A percentile compares a stretch with the other conserved stretches of the same genome.
These are phyloP conservation scores for Postia placenta DNA, from an alignment of 768 basidiomycete species.

Conservation along the genomic window DNA sequence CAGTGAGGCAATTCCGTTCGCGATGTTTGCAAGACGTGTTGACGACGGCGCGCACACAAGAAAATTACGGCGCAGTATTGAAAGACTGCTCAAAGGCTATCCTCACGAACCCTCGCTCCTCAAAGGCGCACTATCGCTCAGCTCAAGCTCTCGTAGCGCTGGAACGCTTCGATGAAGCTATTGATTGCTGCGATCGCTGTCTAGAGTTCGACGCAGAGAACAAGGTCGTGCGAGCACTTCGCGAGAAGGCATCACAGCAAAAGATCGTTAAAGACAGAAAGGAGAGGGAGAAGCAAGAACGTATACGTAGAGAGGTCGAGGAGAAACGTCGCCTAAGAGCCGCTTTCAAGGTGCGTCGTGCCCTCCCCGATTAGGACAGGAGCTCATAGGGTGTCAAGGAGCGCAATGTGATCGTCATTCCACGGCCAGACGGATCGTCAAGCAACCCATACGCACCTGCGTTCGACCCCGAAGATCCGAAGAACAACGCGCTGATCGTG, in stretches of 20 bases:
- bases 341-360: constrained; percentile 57
- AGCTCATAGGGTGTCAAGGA: constrained; percentile 37
- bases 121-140: constrained; percentile 88
- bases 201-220: constrained; percentile 54
- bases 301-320: constrained; percentile 43
- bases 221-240: constrained; percentile 42
- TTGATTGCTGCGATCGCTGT: constrained; percentile 76
- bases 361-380: not conserved
- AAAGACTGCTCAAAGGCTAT: constrained; percentile 79
- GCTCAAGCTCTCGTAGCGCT: constrained; percentile 70
- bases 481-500: constrained; percentile 57
- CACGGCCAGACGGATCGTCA: constrained; percentile 42
- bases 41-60: constrained; percentile 30
- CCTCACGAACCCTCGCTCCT: constrained; percentile 49
- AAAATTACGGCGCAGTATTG: constrained; percentile 85
- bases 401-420: constrained; percentile 60
- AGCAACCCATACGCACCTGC: constrained; percentile 56
- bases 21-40: constrained; percentile 1
- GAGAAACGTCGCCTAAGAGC: constrained; percentile 44
- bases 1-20: constrained; percentile 37
- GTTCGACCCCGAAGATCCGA: constrained; percentile 61
- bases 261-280: constrained; percentile 47
- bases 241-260: constrained; percentile 38
- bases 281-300: constrained; percentile 44
- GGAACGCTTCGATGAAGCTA: constrained; percentile 70